Conservation (phyloP, 345 rosid species). For the Clarkia xantiana region DNA sequence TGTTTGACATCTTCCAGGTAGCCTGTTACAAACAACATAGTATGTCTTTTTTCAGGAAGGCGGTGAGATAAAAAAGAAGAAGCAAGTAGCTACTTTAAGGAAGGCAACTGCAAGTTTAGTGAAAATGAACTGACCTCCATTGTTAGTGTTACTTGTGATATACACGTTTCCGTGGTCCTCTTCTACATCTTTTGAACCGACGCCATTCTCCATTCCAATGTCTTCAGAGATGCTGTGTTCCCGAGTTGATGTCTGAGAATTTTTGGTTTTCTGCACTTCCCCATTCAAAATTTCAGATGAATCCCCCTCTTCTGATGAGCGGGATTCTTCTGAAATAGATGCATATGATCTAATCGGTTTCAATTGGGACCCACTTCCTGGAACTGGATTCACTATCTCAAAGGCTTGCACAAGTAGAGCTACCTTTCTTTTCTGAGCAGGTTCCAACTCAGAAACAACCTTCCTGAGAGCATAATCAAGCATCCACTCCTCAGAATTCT, state of each 20-base stretch:
- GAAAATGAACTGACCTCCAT: too few species aligned
- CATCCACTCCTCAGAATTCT: conserved; percentile 83
- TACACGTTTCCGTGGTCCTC: too few species aligned
- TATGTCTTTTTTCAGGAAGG: too few species aligned
- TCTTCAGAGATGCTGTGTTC: too few species aligned
- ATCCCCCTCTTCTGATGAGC: conserved; percentile 8
- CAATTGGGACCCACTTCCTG: conserved; percentile 18
- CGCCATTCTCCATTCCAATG: too few species aligned
- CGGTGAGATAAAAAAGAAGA: not conserved
- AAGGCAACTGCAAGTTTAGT: too few species aligned
- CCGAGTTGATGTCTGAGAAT: too few species aligned
- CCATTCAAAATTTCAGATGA: conserved; percentile 3
- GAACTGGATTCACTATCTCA: conserved; percentile 50
- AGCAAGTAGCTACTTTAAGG: too few species aligned
- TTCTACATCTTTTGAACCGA: too few species aligned
- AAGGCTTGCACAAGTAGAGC: conserved; percentile 89
- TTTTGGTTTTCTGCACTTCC: not conserved
- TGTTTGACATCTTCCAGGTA: too few species aligned
- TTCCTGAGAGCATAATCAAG: conserved; percentile 71
- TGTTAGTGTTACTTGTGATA: too few species aligned
- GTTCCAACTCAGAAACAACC: conserved; percentile 59
- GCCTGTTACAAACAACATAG: too few species aligned
- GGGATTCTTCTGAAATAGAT: not conserved
- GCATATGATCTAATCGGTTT: conserved; percentile 2
- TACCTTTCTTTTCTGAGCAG: conserved; percentile 72